Evolutionary conservation across 768 basidiomycete species (phyloP).

Genomic region (Termitomyces sp.): DNA sequence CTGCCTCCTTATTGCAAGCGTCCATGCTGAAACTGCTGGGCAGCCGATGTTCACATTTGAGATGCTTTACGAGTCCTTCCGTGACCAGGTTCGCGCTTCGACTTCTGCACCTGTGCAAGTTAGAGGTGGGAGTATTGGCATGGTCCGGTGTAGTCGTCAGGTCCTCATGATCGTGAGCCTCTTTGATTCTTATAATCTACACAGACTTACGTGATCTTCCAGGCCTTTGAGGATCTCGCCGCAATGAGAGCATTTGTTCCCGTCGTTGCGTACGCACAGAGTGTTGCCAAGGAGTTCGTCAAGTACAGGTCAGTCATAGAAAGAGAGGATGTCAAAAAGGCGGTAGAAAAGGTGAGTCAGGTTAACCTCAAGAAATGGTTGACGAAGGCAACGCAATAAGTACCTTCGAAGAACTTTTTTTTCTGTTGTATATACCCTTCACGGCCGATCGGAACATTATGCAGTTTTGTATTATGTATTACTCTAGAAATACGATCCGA

Average conservation of each 20-base stretch:
- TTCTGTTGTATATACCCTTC: background rate
- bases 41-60: constrained; percentile 85
- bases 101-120: constrained; percentile 70
- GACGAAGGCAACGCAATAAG: constrained; percentile 47
- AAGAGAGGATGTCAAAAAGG: constrained; percentile 60
- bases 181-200: background rate
- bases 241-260: constrained; percentile 50
- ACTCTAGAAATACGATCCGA: background rate
- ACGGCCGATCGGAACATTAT: background rate
- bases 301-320: constrained; percentile 67
- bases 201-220: background rate
- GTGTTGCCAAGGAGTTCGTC: constrained; percentile 61
- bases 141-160: constrained; percentile 59
- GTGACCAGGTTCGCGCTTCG: constrained; percentile 67
- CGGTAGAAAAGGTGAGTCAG: constrained; percentile 61
- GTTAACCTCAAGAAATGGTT: constrained; percentile 78
- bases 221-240: constrained; percentile 79
- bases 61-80: constrained; percentile 79
- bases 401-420: background rate
- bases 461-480: background rate
- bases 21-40: constrained; percentile 72
- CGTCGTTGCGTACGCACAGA: constrained; percentile 40
- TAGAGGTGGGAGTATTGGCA: constrained; percentile 70
- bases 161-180: constrained; percentile 59
- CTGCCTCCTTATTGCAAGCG: constrained; percentile 81